phyloP scores from a whole-genome alignment of 768 basidiomycete species.

The Amanita pallidorosea region DNA sequence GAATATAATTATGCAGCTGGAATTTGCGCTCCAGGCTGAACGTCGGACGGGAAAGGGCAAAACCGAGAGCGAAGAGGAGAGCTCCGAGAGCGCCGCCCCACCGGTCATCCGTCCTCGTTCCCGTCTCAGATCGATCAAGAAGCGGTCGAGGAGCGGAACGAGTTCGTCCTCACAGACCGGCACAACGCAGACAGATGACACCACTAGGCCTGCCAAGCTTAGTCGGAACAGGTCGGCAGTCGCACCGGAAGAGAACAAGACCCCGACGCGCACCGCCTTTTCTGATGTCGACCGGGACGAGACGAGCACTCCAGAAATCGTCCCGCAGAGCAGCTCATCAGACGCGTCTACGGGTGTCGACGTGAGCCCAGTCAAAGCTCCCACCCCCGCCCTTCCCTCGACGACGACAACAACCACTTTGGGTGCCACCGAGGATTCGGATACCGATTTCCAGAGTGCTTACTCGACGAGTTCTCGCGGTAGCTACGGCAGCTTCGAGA shows the following conservation, averaged over 20 bases:
- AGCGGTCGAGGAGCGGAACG: slow-evolving; percentile 48
- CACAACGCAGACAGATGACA: slow-evolving; percentile 16
- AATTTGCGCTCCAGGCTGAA: slow-evolving; percentile 60
- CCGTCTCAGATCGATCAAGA: slow-evolving; percentile 22
- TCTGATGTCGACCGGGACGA: slow-evolving; percentile 24
- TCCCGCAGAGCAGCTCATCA: slow-evolving; percentile 23
- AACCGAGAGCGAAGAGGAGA: slow-evolving; percentile 46
- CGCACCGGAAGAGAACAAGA: slow-evolving; percentile 24
- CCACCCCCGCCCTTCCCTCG: slow-evolving; percentile 10
- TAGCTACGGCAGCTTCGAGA: slow-evolving; percentile 46
- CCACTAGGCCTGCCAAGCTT: slow-evolving; percentile 14
- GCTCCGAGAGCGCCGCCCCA: slow-evolving; percentile 31
- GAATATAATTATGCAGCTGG: slow-evolving; percentile 38
- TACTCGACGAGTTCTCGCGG: slow-evolving; percentile 67
- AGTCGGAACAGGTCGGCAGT: slow-evolving; percentile 8
- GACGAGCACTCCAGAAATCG: slow-evolving; percentile 20
- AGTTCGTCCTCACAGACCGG: slow-evolving; percentile 48
- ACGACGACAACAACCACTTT: slow-evolving; percentile 14
- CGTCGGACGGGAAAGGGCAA: slow-evolving; percentile 30
- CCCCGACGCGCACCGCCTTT: slow-evolving; percentile 30
- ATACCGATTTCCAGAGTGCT: slow-evolving; percentile 82
- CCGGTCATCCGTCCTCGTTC: slow-evolving; percentile 29
- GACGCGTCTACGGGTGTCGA: slow-evolving; percentile 14
- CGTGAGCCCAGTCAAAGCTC: slow-evolving; percentile 7
- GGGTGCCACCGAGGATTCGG: slow-evolving; percentile 59